Evolutionary conservation across 1,284 basidiomycete species (phyloP).

Genomic region (Tilletia setariae): DNA sequence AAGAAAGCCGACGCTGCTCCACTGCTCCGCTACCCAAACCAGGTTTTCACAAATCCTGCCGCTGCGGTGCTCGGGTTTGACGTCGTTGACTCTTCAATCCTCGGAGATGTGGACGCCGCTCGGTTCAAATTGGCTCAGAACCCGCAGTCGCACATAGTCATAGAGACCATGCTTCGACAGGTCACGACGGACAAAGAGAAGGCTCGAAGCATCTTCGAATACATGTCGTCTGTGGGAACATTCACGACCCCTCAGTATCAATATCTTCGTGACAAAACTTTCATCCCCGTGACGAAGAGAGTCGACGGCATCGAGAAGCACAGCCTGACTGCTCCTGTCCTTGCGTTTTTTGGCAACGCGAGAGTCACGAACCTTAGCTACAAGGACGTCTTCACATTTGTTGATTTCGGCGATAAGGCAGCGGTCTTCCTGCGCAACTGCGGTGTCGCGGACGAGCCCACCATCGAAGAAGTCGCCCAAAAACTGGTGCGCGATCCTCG

Average conservation of each 20-base stretch:
- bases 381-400: constrained; percentile 67
- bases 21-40: constrained; percentile 58
- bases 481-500: constrained; percentile 58
- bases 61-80: constrained; percentile 76
- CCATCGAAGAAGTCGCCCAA: constrained; percentile 67
- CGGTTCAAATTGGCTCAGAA: constrained; percentile 75
- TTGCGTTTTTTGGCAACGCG: constrained; percentile 62
- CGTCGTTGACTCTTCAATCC: constrained; percentile 62
- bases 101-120: constrained; percentile 61
- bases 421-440: constrained; percentile 77
- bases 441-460: constrained; percentile 84
- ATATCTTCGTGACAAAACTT: constrained; percentile 29
- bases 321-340: constrained; percentile 47
- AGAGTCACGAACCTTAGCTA: constrained; percentile 31
- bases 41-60: constrained; percentile 72
- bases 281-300: constrained; percentile 38
- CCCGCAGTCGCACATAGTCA: constrained; percentile 68
- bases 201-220: constrained; percentile 71
- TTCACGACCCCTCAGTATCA: constrained; percentile 33
- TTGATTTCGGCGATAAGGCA: constrained; percentile 80
- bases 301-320: constrained; percentile 21
- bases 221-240: constrained; percentile 64
- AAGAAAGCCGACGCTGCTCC: constrained; percentile 59
- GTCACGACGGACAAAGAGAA: constrained; percentile 64
- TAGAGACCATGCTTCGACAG: constrained; percentile 64